Evolutionary conservation across 371 early-diverging fungal genomes (phyloP).

Genomic region (Blastocladiella emersonii): DNA sequence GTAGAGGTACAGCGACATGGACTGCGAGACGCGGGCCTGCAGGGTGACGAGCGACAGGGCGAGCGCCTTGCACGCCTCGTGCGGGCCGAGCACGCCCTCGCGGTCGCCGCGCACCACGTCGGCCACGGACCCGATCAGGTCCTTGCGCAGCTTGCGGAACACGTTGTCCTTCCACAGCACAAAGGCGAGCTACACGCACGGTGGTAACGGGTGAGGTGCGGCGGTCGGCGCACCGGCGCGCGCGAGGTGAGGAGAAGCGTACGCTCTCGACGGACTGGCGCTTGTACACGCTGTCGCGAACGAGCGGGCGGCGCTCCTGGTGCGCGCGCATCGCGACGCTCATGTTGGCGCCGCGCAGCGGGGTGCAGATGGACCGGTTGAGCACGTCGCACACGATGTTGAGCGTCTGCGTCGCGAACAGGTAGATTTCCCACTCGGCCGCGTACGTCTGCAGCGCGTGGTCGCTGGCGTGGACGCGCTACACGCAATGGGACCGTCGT

Average conservation of each 20-base stretch:
- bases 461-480: slow-evolving; percentile 33
- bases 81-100: slow-evolving; percentile 45
- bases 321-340: slow-evolving; percentile 11
- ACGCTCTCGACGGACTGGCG: slow-evolving; percentile 55
- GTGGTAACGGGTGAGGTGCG: too few relatives aligned
- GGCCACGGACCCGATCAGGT: slow-evolving; percentile 50
- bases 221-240: too few relatives aligned
- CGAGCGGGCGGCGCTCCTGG: slow-evolving; percentile 25
- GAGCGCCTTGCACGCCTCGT: slow-evolving; percentile 36
- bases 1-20: slow-evolving; percentile 55
- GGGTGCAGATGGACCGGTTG: slow-evolving; percentile 37
- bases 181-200: slow-evolving; percentile 44
- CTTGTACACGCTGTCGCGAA: slow-evolving; percentile 17
- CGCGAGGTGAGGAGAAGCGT: slow-evolving; percentile 10
- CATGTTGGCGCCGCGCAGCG: slow-evolving; percentile 12
- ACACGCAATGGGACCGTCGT: too few relatives aligned
- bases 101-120: slow-evolving; percentile 53
- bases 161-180: slow-evolving; percentile 58
- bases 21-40: slow-evolving; percentile 30
- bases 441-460: slow-evolving; percentile 62
- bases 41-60: slow-evolving; percentile 31
- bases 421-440: slow-evolving; percentile 51
- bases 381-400: slow-evolving; percentile 59
- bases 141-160: slow-evolving; percentile 40
- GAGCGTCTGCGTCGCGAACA: slow-evolving; percentile 42